Evolutionary conservation across 331 rosid species (phyloP).

Genomic region (Malus hybrid): DNA sequence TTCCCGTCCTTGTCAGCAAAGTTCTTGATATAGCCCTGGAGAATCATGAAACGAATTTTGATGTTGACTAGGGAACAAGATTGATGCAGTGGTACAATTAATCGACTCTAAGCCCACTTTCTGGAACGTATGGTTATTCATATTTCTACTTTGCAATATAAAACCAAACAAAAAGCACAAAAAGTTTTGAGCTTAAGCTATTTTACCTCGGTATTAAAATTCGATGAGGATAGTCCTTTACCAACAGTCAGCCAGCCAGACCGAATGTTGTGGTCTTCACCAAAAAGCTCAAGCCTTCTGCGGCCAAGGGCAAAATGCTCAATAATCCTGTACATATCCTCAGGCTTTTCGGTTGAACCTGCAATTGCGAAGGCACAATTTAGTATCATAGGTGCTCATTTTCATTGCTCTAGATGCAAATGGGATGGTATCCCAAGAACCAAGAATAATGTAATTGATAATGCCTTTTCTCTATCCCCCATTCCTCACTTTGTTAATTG

Average conservation of each 20-base stretch:
- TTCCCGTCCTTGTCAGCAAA: slow-evolving; percentile 90
- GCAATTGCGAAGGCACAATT: slow-evolving; percentile 17
- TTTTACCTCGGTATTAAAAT: slow-evolving; percentile 72
- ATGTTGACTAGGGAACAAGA: background rate
- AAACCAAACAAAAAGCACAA: background rate
- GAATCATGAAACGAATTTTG: background rate
- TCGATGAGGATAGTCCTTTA: slow-evolving; percentile 69
- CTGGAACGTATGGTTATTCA: background rate
- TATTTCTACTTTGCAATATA: background rate
- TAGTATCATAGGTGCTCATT: background rate
- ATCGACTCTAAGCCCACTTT: background rate
- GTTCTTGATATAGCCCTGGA: slow-evolving; percentile 69
- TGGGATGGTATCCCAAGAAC: background rate
- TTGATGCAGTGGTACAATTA: background rate
- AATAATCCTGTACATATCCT: slow-evolving; percentile 89
- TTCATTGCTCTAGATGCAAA: slow-evolving; percentile 10
- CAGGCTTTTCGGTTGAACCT: slow-evolving; percentile 98
- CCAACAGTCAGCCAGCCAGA: slow-evolving; percentile 90
- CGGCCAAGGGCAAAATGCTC: slow-evolving; percentile 99
- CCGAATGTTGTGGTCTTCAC: slow-evolving; percentile 93
- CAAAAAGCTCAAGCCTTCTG: slow-evolving; percentile 91
- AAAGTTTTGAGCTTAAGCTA: background rate
- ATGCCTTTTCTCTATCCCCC: background rate
- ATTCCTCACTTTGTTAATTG: background rate
- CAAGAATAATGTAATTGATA: background rate